Evolutionary conservation across 768 basidiomycete genomes (phyloP).

Genomic region (Leccinum longicurvipes): DNA sequence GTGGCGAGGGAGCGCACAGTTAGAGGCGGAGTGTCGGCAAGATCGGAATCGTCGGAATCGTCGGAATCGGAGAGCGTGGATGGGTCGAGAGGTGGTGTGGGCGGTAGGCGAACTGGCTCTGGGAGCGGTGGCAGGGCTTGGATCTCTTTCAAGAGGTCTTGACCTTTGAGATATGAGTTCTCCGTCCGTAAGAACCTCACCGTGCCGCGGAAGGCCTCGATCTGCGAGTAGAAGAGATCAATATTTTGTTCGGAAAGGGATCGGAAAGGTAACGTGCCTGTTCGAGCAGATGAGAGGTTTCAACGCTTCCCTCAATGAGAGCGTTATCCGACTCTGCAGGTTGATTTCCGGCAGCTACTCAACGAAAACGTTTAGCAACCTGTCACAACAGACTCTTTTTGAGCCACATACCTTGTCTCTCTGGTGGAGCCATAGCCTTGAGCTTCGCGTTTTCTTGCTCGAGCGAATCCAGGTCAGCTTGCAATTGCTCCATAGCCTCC

Average conservation of each 20-base stretch:
- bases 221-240: slow-evolving; percentile 40
- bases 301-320: slow-evolving; percentile 74
- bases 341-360: slow-evolving; percentile 45
- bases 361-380: neutral
- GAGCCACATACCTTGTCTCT: slow-evolving; percentile 59
- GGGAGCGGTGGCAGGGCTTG: slow-evolving; percentile 68
- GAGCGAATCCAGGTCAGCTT: slow-evolving; percentile 79
- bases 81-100: slow-evolving; percentile 66
- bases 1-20: slow-evolving; percentile 68
- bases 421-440: slow-evolving; percentile 62
- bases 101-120: slow-evolving; percentile 42
- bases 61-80: slow-evolving; percentile 66
- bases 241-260: neutral
- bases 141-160: slow-evolving; percentile 84
- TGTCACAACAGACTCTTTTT: neutral
- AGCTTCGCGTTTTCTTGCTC: slow-evolving; percentile 88
- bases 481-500: slow-evolving; percentile 91
- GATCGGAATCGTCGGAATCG: slow-evolving; percentile 59
- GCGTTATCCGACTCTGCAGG: slow-evolving; percentile 57
- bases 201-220: slow-evolving; percentile 87
- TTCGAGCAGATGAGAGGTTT: slow-evolving; percentile 84
- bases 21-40: slow-evolving; percentile 42
- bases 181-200: slow-evolving; percentile 91
- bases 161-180: slow-evolving; percentile 91
- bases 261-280: slow-evolving; percentile 49